These are phyloP conservation scores for Trichoderma sp. DNA, from an alignment of 2,329 filamentous ascomycete species.

Conservation along the genomic window DNA sequence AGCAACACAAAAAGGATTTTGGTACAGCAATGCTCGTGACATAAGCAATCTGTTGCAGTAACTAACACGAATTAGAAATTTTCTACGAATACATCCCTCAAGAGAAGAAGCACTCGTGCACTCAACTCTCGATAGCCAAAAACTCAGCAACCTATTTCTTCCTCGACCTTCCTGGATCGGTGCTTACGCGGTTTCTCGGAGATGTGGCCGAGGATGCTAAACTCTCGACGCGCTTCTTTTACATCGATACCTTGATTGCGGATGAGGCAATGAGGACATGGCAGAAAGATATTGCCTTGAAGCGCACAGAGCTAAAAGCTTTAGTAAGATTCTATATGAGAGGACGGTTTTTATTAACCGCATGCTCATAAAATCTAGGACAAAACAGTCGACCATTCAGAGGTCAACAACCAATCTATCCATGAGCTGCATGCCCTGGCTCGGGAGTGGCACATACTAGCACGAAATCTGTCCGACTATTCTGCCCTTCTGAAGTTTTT, in stretches of 20 bases:
- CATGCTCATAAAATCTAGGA: neutral
- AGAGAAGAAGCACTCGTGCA: neutral
- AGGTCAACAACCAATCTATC: neutral
- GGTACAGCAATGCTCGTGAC: neutral
- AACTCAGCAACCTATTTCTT: neutral
- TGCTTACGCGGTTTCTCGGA: neutral
- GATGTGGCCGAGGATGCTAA: neutral
- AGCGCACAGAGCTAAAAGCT: neutral
- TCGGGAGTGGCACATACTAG: neutral
- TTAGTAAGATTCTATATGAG: neutral
- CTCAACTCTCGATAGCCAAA: neutral
- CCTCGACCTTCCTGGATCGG: neutral
- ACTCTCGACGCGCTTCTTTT: neutral
- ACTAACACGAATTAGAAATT: neutral
- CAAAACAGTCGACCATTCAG: neutral
- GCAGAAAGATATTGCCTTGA: neutral
- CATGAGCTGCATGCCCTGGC: neutral
- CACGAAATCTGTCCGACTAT: neutral
- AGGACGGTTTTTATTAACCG: rapidly evolving
- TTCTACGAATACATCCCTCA: neutral
- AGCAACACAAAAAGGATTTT: neutral
- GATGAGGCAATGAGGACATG: neutral
- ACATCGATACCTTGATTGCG: neutral
- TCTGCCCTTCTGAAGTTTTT: neutral
- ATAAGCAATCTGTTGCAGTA: neutral